Evolutionary conservation across 1,284 basidiomycete genomes (phyloP), one percentile per base, ranked within the genome.

Genomic region (Irpex lacteus): DNA sequence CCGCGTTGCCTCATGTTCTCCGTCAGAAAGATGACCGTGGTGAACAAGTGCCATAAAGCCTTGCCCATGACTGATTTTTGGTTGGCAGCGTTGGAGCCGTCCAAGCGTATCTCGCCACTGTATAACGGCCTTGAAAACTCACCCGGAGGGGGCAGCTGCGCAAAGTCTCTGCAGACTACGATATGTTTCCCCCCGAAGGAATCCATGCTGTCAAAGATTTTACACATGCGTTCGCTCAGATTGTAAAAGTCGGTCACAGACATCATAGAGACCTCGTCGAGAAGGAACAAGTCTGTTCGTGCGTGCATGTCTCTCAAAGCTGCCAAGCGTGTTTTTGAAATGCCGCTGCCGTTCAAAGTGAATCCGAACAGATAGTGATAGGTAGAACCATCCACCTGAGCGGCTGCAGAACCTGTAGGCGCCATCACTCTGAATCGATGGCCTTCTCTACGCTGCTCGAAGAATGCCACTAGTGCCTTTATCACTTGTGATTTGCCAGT

Each of bases 401-500:
- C 70, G 13, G 79, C 79, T 9, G 77, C 75, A 55, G 69, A 69
- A 1, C 79, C 78, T 1, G 79, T 80, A 0, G 77, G 78, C 13
- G 78, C 78, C 3, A 78, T 63, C 5, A 75, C 60, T 0, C 73
- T 34, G 52, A 77, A 74, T 13, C 71, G 37, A 61, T 75, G 69
- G 5, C 58, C 50, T 64, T 47, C 40, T 47, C n/a, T 11, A 11
- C 40, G 40, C 11, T n/a, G 11, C 11, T 11, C 40, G n/a, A 80
- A 78, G 26, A 76, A 77, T 19, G 3, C 0, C 5, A 64, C 70
- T 0, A 78, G n/a, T 0, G 78, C 76, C 18, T 76, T 73, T 0
- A 82, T 65, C 0, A 82, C 80, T 60, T 75, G 76, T 4, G 77
- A 75, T 68, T 82, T 81, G 1, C 80, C 78, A 18, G 78, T 78